phyloP scores from a whole-genome alignment of 345 rosid genomes.

The Firmiana major region DNA sequence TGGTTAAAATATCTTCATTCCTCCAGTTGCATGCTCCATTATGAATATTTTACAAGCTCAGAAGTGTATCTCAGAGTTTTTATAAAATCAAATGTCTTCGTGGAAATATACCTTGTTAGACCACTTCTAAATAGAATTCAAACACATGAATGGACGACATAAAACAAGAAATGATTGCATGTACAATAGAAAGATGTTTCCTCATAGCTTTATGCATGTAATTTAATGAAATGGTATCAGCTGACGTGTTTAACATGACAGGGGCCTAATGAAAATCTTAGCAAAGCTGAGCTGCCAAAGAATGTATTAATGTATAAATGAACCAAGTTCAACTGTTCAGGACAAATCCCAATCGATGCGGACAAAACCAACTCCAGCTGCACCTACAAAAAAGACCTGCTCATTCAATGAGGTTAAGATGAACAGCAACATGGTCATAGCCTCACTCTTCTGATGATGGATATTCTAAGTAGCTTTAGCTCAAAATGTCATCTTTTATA shows the following conservation, averaged over 20 bases:
- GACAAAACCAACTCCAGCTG: conserved; percentile 30
- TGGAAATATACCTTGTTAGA: background rate
- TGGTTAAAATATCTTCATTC: background rate
- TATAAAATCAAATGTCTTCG: background rate
- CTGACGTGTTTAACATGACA: conserved; percentile 26
- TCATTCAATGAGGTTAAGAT: conserved; percentile 82
- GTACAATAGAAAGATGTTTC: background rate
- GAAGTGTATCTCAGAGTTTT: background rate
- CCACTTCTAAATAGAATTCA: background rate
- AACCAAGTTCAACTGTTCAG: conserved; percentile 30
- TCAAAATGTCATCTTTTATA: background rate
- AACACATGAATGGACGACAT: background rate
- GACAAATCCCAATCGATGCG: conserved; percentile 34
- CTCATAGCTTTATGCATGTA: background rate
- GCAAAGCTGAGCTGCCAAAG: conserved; percentile 64
- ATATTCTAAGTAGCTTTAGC: conserved; percentile 50
- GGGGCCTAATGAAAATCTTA: conserved; percentile 74
- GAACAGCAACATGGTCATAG: conserved; percentile 80
- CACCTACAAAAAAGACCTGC: conserved; percentile 66
- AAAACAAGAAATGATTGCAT: no score
- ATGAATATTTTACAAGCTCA: background rate
- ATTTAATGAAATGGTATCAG: conserved; percentile 2
- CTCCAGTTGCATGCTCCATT: background rate
- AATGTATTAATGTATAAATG: conserved; percentile 56
- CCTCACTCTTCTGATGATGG: conserved; percentile 76